These are phyloP conservation scores for Yamadazyma pseudoaaseri DNA, from an alignment of 1,139 yeast genomes.

Conservation along the genomic window DNA sequence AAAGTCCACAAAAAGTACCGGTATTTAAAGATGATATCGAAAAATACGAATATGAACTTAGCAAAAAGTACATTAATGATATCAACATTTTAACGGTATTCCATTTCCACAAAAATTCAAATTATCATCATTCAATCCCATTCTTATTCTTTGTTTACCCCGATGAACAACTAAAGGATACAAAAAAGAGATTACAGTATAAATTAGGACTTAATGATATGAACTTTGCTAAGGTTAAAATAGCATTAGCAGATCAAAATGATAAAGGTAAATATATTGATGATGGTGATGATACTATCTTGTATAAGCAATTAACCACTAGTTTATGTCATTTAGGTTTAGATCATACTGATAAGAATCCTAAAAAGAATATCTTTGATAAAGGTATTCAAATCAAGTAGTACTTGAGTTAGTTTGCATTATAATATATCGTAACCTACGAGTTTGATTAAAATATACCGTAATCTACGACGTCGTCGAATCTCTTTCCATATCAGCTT, in stretches of 20 bases:
- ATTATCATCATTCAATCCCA: constrained; percentile 82
- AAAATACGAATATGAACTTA: constrained; percentile 28
- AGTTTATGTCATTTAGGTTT: constrained; percentile 55
- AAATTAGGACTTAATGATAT: constrained; percentile 72
- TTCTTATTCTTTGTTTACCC: constrained; percentile 70
- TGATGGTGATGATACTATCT: constrained; percentile 49
- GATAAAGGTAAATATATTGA: constrained; percentile 50
- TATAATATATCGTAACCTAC: too few species aligned
- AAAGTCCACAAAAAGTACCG: constrained; percentile 17
- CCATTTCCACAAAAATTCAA: constrained; percentile 75
- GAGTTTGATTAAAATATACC: too few species aligned
- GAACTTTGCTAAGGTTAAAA: constrained; percentile 72
- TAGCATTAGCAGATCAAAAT: constrained; percentile 53
- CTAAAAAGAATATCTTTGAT: constrained; percentile 47
- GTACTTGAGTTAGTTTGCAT: too few species aligned
- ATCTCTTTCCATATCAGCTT: constrained; percentile 14
- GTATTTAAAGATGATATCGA: constrained; percentile 17
- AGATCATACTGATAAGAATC: constrained; percentile 80
- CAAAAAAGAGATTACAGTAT: constrained; percentile 66
- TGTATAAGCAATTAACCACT: constrained; percentile 50
- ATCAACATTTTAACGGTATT: constrained; percentile 48
- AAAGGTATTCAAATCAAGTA: constrained; percentile 54
- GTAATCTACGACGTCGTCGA: too few species aligned
- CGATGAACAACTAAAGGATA: constrained; percentile 61
- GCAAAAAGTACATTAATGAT: constrained; percentile 33